Conservation (phyloP, 192 early-diverging fungal species). For the Coemansia sp. region DNA sequence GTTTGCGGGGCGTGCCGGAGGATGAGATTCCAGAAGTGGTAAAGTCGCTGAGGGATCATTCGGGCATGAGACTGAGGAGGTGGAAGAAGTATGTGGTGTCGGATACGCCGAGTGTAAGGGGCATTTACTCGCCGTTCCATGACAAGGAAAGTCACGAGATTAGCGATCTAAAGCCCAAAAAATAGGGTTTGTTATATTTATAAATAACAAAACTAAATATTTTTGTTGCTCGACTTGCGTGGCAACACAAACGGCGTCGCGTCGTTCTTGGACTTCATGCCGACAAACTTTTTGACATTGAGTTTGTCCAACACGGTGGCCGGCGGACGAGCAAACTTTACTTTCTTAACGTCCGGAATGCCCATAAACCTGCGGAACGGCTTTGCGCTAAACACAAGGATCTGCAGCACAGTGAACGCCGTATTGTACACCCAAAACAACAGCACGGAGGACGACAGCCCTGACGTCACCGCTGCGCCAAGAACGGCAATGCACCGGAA, state of each 20-base stretch:
- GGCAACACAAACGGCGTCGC: constrained; percentile 22
- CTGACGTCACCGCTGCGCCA: constrained; percentile 53
- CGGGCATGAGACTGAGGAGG: constrained; percentile 59
- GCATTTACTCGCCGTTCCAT: constrained; percentile 84
- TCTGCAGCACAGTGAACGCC: constrained; percentile 68
- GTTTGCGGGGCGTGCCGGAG: constrained; percentile 61
- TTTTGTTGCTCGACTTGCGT: constrained; percentile 16
- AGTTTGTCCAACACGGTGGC: constrained; percentile 18
- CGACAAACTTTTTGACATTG: constrained; percentile 9
- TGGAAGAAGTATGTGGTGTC: constrained; percentile 75
- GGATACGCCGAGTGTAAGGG: constrained; percentile 73
- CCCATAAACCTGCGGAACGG: constrained; percentile 57
- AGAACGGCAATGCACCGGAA: constrained; percentile 52
- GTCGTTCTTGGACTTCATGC: constrained; percentile 7
- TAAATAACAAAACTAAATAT: constrained; percentile 1
- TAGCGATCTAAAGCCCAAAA: constrained; percentile 26
- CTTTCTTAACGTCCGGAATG: constrained; percentile 57
- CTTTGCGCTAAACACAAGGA: constrained; percentile 61
- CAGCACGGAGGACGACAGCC: constrained; percentile 66
- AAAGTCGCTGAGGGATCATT: constrained; percentile 62
- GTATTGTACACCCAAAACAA: constrained; percentile 85
- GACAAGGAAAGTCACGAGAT: constrained; percentile 63
- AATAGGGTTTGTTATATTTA: neutral
- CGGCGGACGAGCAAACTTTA: constrained; percentile 20
- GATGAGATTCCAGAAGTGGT: constrained; percentile 65